Evolutionary conservation across 495 filamentous ascomycete species (phyloP).

Genomic region (Glonium stellatum): DNA sequence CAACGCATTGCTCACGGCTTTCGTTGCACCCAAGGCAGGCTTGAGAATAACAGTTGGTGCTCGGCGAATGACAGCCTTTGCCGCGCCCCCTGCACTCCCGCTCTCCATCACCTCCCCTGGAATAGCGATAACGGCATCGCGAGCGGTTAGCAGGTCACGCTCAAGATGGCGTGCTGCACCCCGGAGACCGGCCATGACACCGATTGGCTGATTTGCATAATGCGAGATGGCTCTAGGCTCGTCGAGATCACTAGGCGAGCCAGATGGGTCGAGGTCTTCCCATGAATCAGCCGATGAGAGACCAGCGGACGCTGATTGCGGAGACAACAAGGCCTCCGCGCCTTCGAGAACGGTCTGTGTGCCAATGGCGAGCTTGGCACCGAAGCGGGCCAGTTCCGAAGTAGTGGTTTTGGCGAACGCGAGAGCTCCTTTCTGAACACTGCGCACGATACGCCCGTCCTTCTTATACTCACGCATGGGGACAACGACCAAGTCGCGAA

Average conservation of each 20-base stretch:
- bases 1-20: slow-evolving; percentile 81
- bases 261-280: slow-evolving; percentile 57
- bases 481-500: slow-evolving; percentile 77
- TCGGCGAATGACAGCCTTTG: slow-evolving; percentile 67
- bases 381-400: slow-evolving; percentile 82
- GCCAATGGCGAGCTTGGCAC: slow-evolving; percentile 90
- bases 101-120: slow-evolving; percentile 87
- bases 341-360: slow-evolving; percentile 86
- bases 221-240: slow-evolving; percentile 54
- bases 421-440: slow-evolving; percentile 80
- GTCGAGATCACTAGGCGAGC: slow-evolving; percentile 41
- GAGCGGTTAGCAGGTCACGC: slow-evolving; percentile 73
- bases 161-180: slow-evolving; percentile 76
- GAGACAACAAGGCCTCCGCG: slow-evolving; percentile 68
- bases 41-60: slow-evolving; percentile 87
- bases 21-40: slow-evolving; percentile 82
- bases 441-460: slow-evolving; percentile 85
- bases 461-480: slow-evolving; percentile 90
- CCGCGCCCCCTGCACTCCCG: slow-evolving; percentile 71
- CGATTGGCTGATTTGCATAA: slow-evolving; percentile 89
- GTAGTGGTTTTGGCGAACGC: slow-evolving; percentile 90
- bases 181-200: slow-evolving; percentile 75
- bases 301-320: slow-evolving; percentile 26
- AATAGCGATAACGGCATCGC: slow-evolving; percentile 91
- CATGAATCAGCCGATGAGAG: slow-evolving; percentile 36